Evolutionary conservation across 352 stramenopile species (phyloP).

Genomic region (Peronospora belbahrii): DNA sequence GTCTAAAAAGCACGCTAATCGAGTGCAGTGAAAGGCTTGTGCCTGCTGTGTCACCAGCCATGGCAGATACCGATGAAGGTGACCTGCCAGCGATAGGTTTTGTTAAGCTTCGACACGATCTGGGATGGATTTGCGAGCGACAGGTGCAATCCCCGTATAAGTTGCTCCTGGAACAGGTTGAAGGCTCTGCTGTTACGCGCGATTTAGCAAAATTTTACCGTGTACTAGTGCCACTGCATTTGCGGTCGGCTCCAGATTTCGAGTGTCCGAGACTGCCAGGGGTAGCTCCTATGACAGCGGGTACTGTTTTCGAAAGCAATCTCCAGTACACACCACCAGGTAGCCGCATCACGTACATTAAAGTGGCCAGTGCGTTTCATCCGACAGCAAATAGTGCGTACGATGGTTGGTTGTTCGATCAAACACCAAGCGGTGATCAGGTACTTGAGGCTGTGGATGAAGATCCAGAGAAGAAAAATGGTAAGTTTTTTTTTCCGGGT

Average conservation of each 20-base stretch:
- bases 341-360: slow-evolving; percentile 75
- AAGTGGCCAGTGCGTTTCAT: slow-evolving; percentile 50
- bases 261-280: slow-evolving; percentile 66
- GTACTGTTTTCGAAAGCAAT: slow-evolving; percentile 72
- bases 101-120: slow-evolving; percentile 75
- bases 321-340: slow-evolving; percentile 72
- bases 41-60: slow-evolving; percentile 15
- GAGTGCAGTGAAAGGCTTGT: slow-evolving; percentile 78
- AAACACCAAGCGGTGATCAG: slow-evolving; percentile 53
- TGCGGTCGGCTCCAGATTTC: slow-evolving; percentile 68
- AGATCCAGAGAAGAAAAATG: slow-evolving; percentile 70
- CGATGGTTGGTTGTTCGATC: slow-evolving; percentile 65
- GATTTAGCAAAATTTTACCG: slow-evolving; percentile 73
- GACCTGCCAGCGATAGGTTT: slow-evolving; percentile 47
- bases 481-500: slow-evolving; percentile 80
- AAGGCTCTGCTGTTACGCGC: slow-evolving; percentile 57
- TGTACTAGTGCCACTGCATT: slow-evolving; percentile 53
- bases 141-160: slow-evolving; percentile 38
- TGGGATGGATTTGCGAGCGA: slow-evolving; percentile 73
- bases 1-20: slow-evolving; percentile 59
- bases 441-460: slow-evolving; percentile 64
- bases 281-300: slow-evolving; percentile 48
- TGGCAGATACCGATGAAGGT: slow-evolving; percentile 4
- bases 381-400: slow-evolving; percentile 26
- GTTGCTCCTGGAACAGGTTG: slow-evolving; percentile 56